Evolutionary conservation across 441 rosid species (phyloP).

Genomic region (Biscutella laevigata): DNA sequence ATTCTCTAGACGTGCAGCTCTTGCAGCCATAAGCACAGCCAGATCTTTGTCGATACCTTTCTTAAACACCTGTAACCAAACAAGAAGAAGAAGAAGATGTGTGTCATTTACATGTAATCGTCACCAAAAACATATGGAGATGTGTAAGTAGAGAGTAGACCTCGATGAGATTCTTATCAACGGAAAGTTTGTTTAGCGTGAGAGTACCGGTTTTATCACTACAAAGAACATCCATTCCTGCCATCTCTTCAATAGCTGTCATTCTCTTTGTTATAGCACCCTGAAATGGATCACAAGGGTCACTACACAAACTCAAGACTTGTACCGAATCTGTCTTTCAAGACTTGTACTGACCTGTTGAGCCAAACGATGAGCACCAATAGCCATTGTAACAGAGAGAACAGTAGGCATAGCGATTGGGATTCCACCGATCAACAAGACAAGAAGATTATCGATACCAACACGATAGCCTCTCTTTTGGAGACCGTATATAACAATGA

Average conservation of each 20-base stretch:
- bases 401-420: slow-evolving; percentile 51
- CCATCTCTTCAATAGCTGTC: slow-evolving; percentile 53
- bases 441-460: slow-evolving; percentile 37
- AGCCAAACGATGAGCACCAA: slow-evolving; percentile 39
- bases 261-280: slow-evolving; percentile 45
- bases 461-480: slow-evolving; percentile 30
- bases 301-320: neutral
- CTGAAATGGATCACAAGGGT: slow-evolving; percentile 15
- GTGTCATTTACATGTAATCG: neutral
- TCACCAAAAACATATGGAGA: neutral
- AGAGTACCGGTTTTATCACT: slow-evolving; percentile 44
- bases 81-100: neutral
- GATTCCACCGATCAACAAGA: slow-evolving; percentile 43
- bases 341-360: slow-evolving; percentile 30
- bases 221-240: slow-evolving; percentile 45
- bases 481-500: slow-evolving; percentile 29
- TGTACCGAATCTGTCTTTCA: neutral
- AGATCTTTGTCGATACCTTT: slow-evolving; percentile 35
- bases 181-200: slow-evolving; percentile 42
- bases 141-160: slow-evolving; percentile 13
- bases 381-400: slow-evolving; percentile 46
- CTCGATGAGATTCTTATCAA: slow-evolving; percentile 39
- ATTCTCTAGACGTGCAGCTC: slow-evolving; percentile 47
- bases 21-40: slow-evolving; percentile 48
- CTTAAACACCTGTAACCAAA: slow-evolving; percentile 29